phyloP scores from a whole-genome alignment of 2,329 filamentous ascomycete species.

The Didymellaceae sp. region DNA sequence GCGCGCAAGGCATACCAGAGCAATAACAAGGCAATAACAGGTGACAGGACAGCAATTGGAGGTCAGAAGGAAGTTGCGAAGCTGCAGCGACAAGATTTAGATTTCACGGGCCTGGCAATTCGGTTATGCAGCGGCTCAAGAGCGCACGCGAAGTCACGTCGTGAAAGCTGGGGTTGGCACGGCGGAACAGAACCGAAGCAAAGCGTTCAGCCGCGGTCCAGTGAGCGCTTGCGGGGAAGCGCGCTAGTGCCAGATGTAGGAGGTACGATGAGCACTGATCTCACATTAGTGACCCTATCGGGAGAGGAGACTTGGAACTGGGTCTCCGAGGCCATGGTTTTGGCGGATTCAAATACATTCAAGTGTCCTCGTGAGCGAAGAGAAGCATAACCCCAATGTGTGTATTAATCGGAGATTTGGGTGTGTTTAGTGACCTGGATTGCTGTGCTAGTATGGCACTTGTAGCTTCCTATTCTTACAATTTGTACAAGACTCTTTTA shows the following conservation, averaged over 20 bases:
- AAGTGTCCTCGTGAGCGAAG: background rate
- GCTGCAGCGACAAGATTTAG: conserved; percentile 5
- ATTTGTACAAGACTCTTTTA: conserved; percentile 1
- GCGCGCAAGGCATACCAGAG: conserved; percentile 3
- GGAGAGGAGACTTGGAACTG: background rate
- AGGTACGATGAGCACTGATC: background rate
- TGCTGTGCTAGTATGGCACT: background rate
- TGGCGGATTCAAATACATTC: no score
- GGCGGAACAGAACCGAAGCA: conserved; percentile 14
- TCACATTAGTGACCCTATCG: background rate
- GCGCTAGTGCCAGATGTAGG: conserved; percentile 5
- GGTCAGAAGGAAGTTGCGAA: background rate
- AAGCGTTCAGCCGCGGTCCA: conserved; percentile 15
- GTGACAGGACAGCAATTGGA: background rate
- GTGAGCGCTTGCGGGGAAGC: conserved; percentile 9
- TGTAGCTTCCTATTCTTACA: conserved; percentile 10
- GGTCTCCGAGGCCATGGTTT: background rate
- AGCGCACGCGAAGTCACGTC: conserved; percentile 12
- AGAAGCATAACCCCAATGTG: background rate
- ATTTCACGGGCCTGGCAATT: conserved; percentile 16
- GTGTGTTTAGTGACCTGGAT: background rate
- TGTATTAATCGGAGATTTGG: background rate
- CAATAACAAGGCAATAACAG: background rate
- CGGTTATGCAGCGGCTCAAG: conserved; percentile 21
- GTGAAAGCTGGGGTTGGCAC: conserved; percentile 19